These are phyloP conservation scores for Rhizopus delemar DNA, from an alignment of 371 early-diverging fungal genomes.

Conservation along the genomic window DNA sequence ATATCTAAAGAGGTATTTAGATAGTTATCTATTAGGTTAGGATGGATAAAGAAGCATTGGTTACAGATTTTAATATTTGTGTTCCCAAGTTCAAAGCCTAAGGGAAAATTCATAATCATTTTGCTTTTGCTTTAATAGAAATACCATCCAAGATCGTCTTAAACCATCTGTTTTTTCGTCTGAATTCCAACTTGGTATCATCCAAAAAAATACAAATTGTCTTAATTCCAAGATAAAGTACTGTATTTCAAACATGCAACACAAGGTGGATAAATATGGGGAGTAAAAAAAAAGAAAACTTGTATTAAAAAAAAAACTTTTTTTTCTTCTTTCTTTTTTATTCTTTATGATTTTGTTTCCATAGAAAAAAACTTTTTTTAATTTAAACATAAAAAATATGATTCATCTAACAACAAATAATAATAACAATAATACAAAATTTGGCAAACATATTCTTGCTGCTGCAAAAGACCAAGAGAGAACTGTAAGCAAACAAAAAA, in stretches of 20 bases:
- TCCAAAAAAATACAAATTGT: too few species aligned
- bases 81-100: too few species aligned
- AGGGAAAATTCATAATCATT: too few species aligned
- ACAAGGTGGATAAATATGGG: not conserved
- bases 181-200: too few species aligned
- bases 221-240: not conserved
- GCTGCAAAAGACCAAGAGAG: conserved; percentile 27
- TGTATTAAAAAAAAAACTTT: not conserved
- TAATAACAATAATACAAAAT: conserved; percentile 12
- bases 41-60: too few species aligned
- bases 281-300: not conserved
- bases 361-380: conserved; percentile 1
- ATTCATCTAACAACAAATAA: conserved; percentile 20
- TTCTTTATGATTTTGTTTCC: not conserved
- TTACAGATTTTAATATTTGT: too few species aligned
- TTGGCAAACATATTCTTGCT: conserved; percentile 25
- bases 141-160: too few species aligned
- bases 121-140: too few species aligned
- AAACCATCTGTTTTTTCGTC: too few species aligned
- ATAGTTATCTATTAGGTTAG: too few species aligned
- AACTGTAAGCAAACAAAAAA: conserved; percentile 12
- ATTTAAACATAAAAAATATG: conserved; percentile 6
- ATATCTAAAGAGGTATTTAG: too few species aligned
- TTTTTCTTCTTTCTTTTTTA: not conserved
- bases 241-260: not conserved